A percentile compares a stretch with the other conserved stretches of the same genome.
These are phyloP conservation scores for Dryas drummondii DNA, from an alignment of 306 rosid genomes.

Conservation along the genomic window DNA sequence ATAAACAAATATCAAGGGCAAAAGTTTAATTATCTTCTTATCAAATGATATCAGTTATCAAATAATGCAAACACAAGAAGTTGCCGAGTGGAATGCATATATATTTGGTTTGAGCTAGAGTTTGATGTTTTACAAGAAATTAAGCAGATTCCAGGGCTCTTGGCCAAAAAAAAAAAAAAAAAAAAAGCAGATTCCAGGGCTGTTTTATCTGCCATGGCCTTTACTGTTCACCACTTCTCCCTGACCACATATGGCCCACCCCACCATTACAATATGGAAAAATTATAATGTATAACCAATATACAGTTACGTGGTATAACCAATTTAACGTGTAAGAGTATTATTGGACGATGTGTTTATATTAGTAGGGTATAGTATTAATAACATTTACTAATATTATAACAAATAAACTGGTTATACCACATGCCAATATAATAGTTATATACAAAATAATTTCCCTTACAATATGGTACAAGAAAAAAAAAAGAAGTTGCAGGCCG, in stretches of 20 bases:
- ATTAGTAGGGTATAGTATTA: too few relatives aligned
- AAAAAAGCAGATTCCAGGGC: neutral
- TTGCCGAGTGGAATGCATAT: neutral
- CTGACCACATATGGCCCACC: neutral
- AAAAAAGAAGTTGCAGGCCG: neutral
- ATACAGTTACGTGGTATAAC: too few relatives aligned
- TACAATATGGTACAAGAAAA: neutral
- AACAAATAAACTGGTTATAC: too few relatives aligned
- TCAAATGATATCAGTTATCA: neutral
- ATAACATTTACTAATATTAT: too few relatives aligned
- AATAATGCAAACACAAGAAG: neutral
- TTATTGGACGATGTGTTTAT: too few relatives aligned
- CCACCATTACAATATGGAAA: neutral
- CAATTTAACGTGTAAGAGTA: too few relatives aligned
- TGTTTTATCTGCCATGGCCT: neutral
- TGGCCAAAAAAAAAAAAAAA: too few relatives aligned
- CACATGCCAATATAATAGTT: too few relatives aligned
- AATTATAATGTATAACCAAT: too few relatives aligned
- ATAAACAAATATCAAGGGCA: neutral
- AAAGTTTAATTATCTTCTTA: neutral
- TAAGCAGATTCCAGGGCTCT: neutral
- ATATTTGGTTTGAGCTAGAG: neutral
- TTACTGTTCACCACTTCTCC: slow-evolving; percentile 1
- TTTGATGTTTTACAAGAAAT: neutral
- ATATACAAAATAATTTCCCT: too few relatives aligned